Evolutionary conservation across 495 filamentous ascomycete species (phyloP).

Genomic region (Penicillium herquei): DNA sequence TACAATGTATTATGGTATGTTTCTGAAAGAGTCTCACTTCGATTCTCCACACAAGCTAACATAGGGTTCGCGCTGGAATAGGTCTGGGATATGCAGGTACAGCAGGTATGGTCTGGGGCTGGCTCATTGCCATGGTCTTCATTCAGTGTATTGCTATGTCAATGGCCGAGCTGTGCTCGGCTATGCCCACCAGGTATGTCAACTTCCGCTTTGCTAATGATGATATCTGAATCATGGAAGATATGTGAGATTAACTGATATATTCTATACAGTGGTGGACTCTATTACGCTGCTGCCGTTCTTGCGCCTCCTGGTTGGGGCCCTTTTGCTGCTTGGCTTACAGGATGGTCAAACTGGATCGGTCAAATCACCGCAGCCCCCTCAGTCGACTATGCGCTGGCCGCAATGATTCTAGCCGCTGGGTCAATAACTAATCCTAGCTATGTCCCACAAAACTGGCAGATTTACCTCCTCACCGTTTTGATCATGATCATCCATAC

Average conservation of each 20-base stretch:
- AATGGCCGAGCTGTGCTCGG: slow-evolving; percentile 66
- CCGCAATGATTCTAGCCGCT: slow-evolving; percentile 73
- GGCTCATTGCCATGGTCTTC: slow-evolving; percentile 72
- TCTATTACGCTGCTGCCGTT: slow-evolving; percentile 78
- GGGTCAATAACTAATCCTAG: slow-evolving; percentile 65
- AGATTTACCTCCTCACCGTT: slow-evolving; percentile 67
- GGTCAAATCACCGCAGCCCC: slow-evolving; percentile 70
- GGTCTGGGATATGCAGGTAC: slow-evolving; percentile 80
- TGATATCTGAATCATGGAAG: not conserved
- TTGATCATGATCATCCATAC: slow-evolving; percentile 71
- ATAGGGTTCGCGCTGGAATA: slow-evolving; percentile 3
- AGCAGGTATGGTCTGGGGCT: slow-evolving; percentile 82
- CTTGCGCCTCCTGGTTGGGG: slow-evolving; percentile 76
- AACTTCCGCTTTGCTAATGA: not conserved
- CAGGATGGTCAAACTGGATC: slow-evolving; percentile 76
- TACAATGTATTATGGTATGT: slow-evolving; percentile 66
- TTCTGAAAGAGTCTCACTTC: not conserved
- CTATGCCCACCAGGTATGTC: slow-evolving; percentile 61
- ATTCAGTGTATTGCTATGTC: slow-evolving; percentile 70
- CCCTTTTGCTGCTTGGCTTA: slow-evolving; percentile 72
- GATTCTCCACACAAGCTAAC: not conserved
- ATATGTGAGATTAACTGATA: not conserved
- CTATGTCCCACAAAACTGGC: slow-evolving; percentile 64
- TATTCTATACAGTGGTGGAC: slow-evolving; percentile 54
- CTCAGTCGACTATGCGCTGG: slow-evolving; percentile 58